Base-by-base conservation (phyloP, 1,284 basidiomycete genomes). In the Stygiomarasmius scandens region DNA sequence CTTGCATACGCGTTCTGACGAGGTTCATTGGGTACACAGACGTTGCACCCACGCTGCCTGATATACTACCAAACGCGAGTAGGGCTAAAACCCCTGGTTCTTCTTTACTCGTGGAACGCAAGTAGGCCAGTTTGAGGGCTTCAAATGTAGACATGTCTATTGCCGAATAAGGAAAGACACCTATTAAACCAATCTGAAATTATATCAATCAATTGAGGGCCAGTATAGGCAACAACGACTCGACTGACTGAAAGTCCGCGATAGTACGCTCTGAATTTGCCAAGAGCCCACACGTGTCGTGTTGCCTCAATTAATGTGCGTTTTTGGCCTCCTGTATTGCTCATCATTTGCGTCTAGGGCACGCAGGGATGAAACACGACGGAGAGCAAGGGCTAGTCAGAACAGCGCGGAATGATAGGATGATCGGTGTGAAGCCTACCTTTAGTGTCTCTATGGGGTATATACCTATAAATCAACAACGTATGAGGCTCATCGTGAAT, bases 141-240 rank as follows among this genome's bases (percentile, higher is more conserved):
- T 96, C 94, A 59, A 95, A 96, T 0, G 94, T 95, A 66, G 91
- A 93, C 94, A 96, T 95, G 72, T 96, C 94, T 62, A 96, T 96
- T 8, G 94, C 94, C 20, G 90, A 90, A 71, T 91, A 91, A 59
- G 92, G 94, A 74, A 96, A 96, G 41, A 96, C 93, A 34, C 94
- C 94, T 59, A 95, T 70, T 41, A 96, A 81, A 50, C 93, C 94
- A 63, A 95, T 90, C 93, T 95, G 66, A 47, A 48, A 36, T 41
- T 59, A 47, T 47, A 45, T 43, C 32, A 56, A 57, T 45, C 43
- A 64, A 59, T 27, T 61, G 32, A 70, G 52, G 12, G 10, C 46
- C 34, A 58, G 48, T 16, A 25, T 52, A 45, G 6, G 47, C 44
- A 12, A 45, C 19, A 51, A 34, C 38, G 36, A 19, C 55, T 38